These are phyloP conservation scores for Teunomyces cretensis DNA, from an alignment of 805 yeast genomes.

Conservation along the genomic window DNA sequence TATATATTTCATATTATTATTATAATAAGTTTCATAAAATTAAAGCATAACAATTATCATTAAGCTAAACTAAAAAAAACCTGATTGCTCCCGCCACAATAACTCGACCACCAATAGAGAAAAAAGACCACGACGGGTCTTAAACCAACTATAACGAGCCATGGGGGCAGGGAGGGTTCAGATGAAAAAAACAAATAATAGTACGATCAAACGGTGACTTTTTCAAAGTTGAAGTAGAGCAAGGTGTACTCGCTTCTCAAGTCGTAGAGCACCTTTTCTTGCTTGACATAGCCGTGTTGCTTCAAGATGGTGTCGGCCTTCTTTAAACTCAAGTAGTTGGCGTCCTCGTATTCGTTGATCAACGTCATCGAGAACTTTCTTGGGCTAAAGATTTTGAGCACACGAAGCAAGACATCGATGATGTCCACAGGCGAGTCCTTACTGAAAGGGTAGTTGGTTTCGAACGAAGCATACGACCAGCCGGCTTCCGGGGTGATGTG, in stretches of 20 bases:
- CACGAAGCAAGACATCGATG: slow-evolving; percentile 55
- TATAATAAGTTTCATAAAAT: slow-evolving; percentile 3
- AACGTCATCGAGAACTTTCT: slow-evolving; percentile 61
- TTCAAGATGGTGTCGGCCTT: slow-evolving; percentile 21
- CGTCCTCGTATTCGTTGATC: slow-evolving; percentile 24
- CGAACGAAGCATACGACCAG: slow-evolving; percentile 96
- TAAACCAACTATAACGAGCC: slow-evolving; percentile 13
- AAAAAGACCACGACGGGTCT: slow-evolving; percentile 7
- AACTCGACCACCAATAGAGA: slow-evolving; percentile 15
- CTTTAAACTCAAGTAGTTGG: slow-evolving; percentile 8
- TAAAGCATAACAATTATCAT: background rate
- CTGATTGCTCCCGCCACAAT: background rate
- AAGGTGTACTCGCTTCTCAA: slow-evolving; percentile 67
- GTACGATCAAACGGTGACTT: slow-evolving; percentile 8
- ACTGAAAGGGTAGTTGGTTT: slow-evolving; percentile 71
- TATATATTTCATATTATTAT: slow-evolving; percentile 2
- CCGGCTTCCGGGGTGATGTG: slow-evolving; percentile 94
- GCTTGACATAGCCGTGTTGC: slow-evolving; percentile 50
- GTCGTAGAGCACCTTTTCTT: slow-evolving; percentile 72
- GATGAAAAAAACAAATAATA: background rate
- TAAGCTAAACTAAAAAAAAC: slow-evolving; percentile 1
- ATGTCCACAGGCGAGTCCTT: slow-evolving; percentile 39
- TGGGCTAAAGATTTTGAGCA: slow-evolving; percentile 69
- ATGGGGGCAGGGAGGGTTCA: background rate
- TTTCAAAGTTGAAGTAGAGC: slow-evolving; percentile 66